These are phyloP conservation scores for Coemansia asiatica DNA, from an alignment of 192 early-diverging fungal genomes.

Conservation along the genomic window DNA sequence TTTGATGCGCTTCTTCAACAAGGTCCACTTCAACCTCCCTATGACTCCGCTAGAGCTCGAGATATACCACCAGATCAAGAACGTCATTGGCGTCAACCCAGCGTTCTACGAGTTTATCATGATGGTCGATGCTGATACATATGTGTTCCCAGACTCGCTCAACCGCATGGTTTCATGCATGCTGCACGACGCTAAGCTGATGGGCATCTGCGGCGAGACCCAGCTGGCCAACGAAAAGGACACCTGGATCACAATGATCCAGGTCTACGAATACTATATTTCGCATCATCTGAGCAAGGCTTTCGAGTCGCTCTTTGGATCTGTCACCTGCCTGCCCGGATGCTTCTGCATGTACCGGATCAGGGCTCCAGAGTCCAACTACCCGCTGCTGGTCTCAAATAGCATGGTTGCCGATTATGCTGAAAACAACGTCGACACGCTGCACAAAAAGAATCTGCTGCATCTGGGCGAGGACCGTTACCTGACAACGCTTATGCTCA, in stretches of 20 bases:
- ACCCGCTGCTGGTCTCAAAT: conserved; percentile 86
- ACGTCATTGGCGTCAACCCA: conserved; percentile 98
- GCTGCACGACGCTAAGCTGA: conserved; percentile 90
- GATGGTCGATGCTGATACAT: conserved; percentile 99
- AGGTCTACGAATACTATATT: conserved; percentile 99
- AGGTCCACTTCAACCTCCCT: conserved; percentile 89
- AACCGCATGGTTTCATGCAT: conserved; percentile 95
- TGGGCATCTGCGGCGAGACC: conserved; percentile 97
- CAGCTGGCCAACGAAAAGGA: conserved; percentile 91
- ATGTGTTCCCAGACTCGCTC: conserved; percentile 88
- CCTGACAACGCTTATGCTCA: conserved; percentile 91
- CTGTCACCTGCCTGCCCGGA: conserved; percentile 96
- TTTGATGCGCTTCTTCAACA: conserved; percentile 95
- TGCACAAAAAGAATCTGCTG: conserved; percentile 98
- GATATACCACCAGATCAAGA: conserved; percentile 98
- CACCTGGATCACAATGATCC: conserved; percentile 98
- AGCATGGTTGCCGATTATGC: conserved; percentile 89
- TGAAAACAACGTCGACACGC: conserved; percentile 93
- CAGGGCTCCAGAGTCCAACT: conserved; percentile 84
- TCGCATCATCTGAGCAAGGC: conserved; percentile 97
- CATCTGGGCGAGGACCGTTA: conserved; percentile 99
- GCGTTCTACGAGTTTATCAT: conserved; percentile 97
- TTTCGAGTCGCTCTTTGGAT: conserved; percentile 97
- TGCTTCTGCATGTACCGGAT: conserved; percentile 99
- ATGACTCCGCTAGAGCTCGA: conserved; percentile 97